Evolutionary conservation across 768 basidiomycete genomes (phyloP), one percentile per base, ranked within the genome.

Genomic region (Butyriboletus loyo): DNA sequence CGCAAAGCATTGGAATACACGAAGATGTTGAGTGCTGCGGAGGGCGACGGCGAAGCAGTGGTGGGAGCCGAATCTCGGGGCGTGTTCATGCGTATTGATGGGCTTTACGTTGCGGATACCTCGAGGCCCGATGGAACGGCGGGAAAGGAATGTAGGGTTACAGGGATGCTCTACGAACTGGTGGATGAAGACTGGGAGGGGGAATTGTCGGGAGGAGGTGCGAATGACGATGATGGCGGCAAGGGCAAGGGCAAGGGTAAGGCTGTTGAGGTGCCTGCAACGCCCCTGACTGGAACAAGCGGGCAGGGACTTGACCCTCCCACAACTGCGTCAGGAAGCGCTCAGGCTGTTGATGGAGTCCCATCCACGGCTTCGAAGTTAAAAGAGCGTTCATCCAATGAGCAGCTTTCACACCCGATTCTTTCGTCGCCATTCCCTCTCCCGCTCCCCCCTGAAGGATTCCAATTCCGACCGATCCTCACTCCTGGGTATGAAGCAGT

Each of bases 101-200:
- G 79, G 5, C 67, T 92, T 31, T 85, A 83, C 57, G 72, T 87
- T 4, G 82, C 81, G 32, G 86, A 90, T 31, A 71, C 77, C 4
- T 59, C 71, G 7, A 73, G 68, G 32, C 55, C 66, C 22, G 71
- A 77, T 34, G 80, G 80, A 5, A 61, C 62, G 5, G 62, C 66
- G 30, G 77, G 71, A 31, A 76, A 72, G 61, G 85, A 89, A 64
- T 84, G 84, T 42, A 75, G 87, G 55, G 82, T 79, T n/a, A 77
- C 79, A 53, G 90, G 90, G 22, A 80, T 81, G 78, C 67, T 92
- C 46, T 92, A 85, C 56, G 90, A 92, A 66, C 74, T 92, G 30
- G 89, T 82, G 3, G 90, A 91, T 54, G 73, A 77, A 45, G 87
- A 86, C 52, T 92, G 84, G 84, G 82, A 79, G 41, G 60, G 36